These are phyloP conservation scores for Moesziomyces sp. DNA, from an alignment of 1,284 basidiomycete genomes.

Conservation along the genomic window DNA sequence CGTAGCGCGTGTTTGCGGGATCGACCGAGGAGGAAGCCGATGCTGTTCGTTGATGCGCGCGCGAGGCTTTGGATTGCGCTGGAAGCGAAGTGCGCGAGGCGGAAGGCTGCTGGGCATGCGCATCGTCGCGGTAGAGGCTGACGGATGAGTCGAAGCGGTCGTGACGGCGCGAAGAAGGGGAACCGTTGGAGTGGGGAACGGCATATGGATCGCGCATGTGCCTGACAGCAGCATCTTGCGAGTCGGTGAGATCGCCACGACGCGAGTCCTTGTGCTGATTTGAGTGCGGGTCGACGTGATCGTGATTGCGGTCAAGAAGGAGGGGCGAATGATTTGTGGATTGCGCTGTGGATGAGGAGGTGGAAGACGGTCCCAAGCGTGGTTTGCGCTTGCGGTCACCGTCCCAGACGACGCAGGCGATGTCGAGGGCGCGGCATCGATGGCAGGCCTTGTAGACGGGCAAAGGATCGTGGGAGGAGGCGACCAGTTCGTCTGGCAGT, in stretches of 20 bases:
- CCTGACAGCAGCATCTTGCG: no score
- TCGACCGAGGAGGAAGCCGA: background rate
- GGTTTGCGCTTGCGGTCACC: constrained; percentile 42
- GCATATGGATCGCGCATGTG: no score
- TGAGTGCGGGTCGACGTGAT: background rate
- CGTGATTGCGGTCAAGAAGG: background rate
- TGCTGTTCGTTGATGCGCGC: no score
- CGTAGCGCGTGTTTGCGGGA: constrained; percentile 4
- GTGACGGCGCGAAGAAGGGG: no score
- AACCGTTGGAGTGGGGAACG: no score
- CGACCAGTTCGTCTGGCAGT: constrained; percentile 35
- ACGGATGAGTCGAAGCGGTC: no score
- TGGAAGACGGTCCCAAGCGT: constrained; percentile 2
- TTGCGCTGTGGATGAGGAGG: background rate
- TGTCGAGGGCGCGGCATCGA: constrained; percentile 33
- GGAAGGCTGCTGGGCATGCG: no score
- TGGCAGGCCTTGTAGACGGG: constrained; percentile 32
- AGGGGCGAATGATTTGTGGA: background rate
- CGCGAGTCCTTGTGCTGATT: background rate
- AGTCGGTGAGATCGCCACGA: background rate
- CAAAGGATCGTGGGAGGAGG: constrained; percentile 31
- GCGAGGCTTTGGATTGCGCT: background rate
- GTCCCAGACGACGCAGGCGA: constrained; percentile 49
- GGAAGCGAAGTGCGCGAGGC: constrained; percentile 2
- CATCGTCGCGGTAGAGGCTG: no score